Conservation (phyloP, 108 stramenopile species). For the Phaeodactylum tricornutum region DNA sequence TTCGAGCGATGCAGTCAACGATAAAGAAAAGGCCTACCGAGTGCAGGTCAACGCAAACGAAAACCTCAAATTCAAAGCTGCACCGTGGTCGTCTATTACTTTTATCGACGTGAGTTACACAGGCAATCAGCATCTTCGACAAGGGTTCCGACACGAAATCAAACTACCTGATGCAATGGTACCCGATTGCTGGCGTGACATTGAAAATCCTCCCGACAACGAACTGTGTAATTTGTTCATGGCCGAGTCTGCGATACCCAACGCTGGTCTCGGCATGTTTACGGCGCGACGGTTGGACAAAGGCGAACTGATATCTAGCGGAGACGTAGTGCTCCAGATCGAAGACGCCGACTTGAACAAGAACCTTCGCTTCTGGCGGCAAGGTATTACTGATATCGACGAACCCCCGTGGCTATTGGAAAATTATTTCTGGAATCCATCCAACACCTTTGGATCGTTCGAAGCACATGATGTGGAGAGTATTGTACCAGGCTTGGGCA, state of each 20-base stretch:
- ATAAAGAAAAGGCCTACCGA: no score
- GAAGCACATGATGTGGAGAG: slow-evolving; percentile 23
- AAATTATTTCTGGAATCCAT: neutral
- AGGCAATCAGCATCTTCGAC: slow-evolving; percentile 14
- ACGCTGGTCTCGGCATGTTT: slow-evolving; percentile 62
- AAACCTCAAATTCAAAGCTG: no score
- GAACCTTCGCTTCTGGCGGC: no score
- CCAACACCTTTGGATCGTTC: slow-evolving; percentile 8
- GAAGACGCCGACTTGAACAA: no score
- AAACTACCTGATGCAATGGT: slow-evolving; percentile 28
- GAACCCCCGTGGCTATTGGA: slow-evolving; percentile 11
- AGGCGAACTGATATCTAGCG: no score
- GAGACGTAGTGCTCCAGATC: no score
- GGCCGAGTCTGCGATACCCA: slow-evolving; percentile 51
- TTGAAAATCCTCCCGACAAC: neutral
- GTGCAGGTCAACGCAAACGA: no score
- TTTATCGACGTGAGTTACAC: slow-evolving; percentile 35
- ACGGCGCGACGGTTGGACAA: no score
- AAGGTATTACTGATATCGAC: neutral
- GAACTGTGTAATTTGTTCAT: slow-evolving; percentile 49
- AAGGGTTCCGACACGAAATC: slow-evolving; percentile 31
- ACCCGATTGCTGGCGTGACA: slow-evolving; percentile 18
- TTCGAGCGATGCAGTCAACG: no score
- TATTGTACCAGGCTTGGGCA: slow-evolving; percentile 30
- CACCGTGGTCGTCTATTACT: no score